A percentile compares a stretch with the other conserved stretches of the same genome.
phyloP scores from a whole-genome alignment of 2,329 filamentous ascomycete species.

The Botryotinia convoluta region DNA sequence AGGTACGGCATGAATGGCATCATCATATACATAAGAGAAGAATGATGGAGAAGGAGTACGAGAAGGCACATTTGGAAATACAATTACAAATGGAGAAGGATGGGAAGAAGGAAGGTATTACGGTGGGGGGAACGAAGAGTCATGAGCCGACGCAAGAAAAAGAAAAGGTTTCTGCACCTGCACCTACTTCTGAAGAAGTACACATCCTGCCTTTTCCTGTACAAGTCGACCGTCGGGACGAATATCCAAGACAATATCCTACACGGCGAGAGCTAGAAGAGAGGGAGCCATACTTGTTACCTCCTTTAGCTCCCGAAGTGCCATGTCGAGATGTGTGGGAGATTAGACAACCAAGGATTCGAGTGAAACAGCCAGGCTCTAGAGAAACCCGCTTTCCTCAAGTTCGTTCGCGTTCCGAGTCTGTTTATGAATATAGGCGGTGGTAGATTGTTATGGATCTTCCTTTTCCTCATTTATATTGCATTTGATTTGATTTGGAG shows the following conservation, averaged over 20 bases:
- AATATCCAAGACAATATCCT: background rate
- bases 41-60: conserved; percentile 21
- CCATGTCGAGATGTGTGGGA: conserved; percentile 4
- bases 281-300: background rate
- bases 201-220: background rate
- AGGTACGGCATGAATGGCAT: conserved; percentile 18
- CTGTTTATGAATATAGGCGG: conserved; percentile 16
- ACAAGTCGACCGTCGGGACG: background rate
- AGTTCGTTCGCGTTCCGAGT: conserved; percentile 8
- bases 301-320: background rate
- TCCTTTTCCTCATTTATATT: background rate
- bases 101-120: background rate
- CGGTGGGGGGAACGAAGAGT: background rate
- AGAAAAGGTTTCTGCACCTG: background rate
- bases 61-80: conserved; percentile 20
- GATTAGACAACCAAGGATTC: background rate
- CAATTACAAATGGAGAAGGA: conserved; percentile 10
- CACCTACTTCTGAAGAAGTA: background rate
- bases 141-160: background rate
- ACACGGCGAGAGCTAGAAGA: background rate
- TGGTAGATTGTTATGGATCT: background rate
- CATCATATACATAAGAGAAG: conserved; percentile 17
- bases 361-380: conserved; percentile 6
- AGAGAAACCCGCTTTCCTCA: conserved; percentile 8
- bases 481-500: background rate